A percentile compares a stretch with the other conserved stretches of the same genome.
These are phyloP conservation scores for Monosporascus cannonballus DNA, from an alignment of 2,329 filamentous ascomycete genomes.

Conservation along the genomic window DNA sequence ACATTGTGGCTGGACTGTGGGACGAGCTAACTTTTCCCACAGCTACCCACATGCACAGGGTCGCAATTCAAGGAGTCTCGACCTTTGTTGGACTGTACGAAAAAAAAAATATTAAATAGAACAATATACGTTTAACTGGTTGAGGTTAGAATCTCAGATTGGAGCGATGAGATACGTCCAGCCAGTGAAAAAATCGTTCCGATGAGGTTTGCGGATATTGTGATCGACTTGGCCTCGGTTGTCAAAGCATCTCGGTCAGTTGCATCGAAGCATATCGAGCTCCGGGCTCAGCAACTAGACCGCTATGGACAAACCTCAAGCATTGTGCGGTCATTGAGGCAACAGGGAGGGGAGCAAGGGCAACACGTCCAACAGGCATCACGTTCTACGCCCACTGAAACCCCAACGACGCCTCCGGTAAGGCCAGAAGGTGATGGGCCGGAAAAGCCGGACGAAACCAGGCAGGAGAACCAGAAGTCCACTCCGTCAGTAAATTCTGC, in stretches of 20 bases:
- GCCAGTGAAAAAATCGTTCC: conserved; percentile 8
- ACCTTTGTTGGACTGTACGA: too few relatives aligned
- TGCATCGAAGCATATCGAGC: conserved; percentile 55
- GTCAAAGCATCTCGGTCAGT: conserved; percentile 64
- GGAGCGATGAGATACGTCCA: conserved; percentile 11
- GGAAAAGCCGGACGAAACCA: conserved; percentile 1
- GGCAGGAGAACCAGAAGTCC: conserved; percentile 1
- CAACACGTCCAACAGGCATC: neutral
- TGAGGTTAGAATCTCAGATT: too few relatives aligned
- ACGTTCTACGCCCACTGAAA: neutral
- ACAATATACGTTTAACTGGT: too few relatives aligned
- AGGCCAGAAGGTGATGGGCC: conserved; percentile 1
- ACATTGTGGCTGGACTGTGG: too few relatives aligned
- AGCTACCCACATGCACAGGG: too few relatives aligned
- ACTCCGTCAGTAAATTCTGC: neutral
- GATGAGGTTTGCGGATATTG: conserved; percentile 59
- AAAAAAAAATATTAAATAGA: too few relatives aligned
- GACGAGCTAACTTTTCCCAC: too few relatives aligned
- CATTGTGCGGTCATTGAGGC: conserved; percentile 30
- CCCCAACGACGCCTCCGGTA: conserved; percentile 3
- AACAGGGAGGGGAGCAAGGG: conserved; percentile 3
- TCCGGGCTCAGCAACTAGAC: conserved; percentile 50
- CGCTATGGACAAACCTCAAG: conserved; percentile 42
- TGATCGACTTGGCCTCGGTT: conserved; percentile 64
- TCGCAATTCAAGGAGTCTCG: too few relatives aligned